Conservation (phyloP, 371 early-diverging fungal genomes). For the Rhizopus arrhizus region DNA sequence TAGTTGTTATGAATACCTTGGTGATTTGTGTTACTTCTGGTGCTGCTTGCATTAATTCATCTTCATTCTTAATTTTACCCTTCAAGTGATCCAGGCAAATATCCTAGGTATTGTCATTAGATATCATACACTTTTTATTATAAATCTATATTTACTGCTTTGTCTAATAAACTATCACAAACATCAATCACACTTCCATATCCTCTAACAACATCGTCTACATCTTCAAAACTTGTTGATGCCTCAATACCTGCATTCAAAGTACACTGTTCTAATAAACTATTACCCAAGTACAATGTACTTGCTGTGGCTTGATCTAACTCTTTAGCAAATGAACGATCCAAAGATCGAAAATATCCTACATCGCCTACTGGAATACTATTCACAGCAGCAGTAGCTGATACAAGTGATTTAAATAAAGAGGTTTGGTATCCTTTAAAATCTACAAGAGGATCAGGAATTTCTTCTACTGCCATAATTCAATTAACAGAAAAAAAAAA, state of each 20-base stretch:
- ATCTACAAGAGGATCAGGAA: constrained; percentile 45
- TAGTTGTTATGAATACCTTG: constrained; percentile 27
- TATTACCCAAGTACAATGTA: constrained; percentile 63
- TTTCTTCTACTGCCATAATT: constrained; percentile 7
- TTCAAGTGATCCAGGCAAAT: constrained; percentile 58
- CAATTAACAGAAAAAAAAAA: too few relatives aligned
- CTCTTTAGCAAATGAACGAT: constrained; percentile 59
- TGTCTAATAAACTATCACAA: constrained; percentile 83
- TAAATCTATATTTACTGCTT: constrained; percentile 59
- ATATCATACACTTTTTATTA: neutral
- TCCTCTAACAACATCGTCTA: constrained; percentile 72
- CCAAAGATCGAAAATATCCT: constrained; percentile 72
- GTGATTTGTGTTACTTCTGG: constrained; percentile 62
- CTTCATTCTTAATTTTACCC: constrained; percentile 45
- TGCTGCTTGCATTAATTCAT: constrained; percentile 47
- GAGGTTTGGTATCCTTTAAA: constrained; percentile 61
- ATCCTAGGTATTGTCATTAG: constrained; percentile 33
- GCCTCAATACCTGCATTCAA: constrained; percentile 31
- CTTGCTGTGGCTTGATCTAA: constrained; percentile 55
- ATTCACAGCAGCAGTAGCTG: constrained; percentile 67
- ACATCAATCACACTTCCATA: constrained; percentile 73
- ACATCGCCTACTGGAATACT: constrained; percentile 67
- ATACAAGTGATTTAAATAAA: constrained; percentile 61
- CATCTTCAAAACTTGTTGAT: constrained; percentile 45
- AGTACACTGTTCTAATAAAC: constrained; percentile 55